Evolutionary conservation across 495 filamentous ascomycete species (phyloP).

Genomic region (Hypoxylon intermedium): DNA sequence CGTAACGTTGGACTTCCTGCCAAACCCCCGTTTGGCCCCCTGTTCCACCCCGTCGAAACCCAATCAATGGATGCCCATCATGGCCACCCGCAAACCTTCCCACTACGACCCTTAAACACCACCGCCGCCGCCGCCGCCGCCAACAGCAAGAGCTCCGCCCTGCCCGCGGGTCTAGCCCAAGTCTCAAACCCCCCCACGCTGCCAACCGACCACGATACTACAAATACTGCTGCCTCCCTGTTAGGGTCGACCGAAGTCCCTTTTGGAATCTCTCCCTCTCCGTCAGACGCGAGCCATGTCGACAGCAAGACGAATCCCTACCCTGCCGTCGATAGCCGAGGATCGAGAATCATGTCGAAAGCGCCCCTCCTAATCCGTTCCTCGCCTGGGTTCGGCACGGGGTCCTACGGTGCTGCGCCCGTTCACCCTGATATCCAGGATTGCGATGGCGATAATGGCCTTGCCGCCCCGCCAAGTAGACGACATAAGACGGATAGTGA

Average conservation of each 20-base stretch:
- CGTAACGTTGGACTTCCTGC: constrained; percentile 23
- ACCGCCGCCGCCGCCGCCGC: neutral
- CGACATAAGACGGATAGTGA: constrained; percentile 20
- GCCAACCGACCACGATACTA: constrained; percentile 31
- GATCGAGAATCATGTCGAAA: constrained; percentile 58
- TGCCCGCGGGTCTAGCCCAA: constrained; percentile 22
- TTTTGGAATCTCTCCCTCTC: constrained; percentile 28
- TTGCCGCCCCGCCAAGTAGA: neutral
- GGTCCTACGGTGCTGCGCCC: constrained; percentile 35
- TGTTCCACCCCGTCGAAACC: constrained; percentile 7
- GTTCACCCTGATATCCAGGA: constrained; percentile 27
- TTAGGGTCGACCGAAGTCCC: constrained; percentile 1
- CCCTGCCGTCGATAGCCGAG: constrained; percentile 28
- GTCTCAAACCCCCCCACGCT: constrained; percentile 32
- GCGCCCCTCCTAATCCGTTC: constrained; percentile 64
- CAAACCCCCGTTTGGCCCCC: constrained; percentile 10
- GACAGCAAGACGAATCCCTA: constrained; percentile 30
- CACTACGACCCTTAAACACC: constrained; percentile 33
- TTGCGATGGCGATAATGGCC: constrained; percentile 21
- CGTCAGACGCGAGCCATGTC: constrained; percentile 37
- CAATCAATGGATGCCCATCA: constrained; percentile 19
- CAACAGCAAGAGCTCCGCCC: constrained; percentile 22
- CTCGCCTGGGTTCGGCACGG: constrained; percentile 58
- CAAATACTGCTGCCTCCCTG: constrained; percentile 30
- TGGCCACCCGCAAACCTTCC: constrained; percentile 29